A percentile compares a stretch with the other conserved stretches of the same genome.
phyloP scores from a whole-genome alignment of 2,329 filamentous ascomycete species.

The Septoria linicola region DNA sequence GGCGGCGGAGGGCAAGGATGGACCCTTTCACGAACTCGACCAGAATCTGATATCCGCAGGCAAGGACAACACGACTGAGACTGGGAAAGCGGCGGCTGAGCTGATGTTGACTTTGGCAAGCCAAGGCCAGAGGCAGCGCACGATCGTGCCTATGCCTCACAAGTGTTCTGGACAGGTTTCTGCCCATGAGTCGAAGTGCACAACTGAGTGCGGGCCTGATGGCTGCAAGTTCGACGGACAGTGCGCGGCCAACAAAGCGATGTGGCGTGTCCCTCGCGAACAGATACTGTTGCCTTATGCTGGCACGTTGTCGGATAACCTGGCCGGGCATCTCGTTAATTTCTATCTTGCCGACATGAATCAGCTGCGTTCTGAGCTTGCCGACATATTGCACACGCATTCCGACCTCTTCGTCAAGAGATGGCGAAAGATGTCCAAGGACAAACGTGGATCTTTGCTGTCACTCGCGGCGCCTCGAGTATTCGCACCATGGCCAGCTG shows the following conservation, averaged over 20 bases:
- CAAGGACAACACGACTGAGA: too few species aligned
- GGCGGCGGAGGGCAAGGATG: too few species aligned
- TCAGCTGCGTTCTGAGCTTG: neutral
- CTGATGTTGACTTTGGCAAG: too few species aligned
- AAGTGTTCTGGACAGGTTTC: too few species aligned
- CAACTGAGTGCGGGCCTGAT: too few species aligned
- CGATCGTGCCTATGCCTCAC: too few species aligned
- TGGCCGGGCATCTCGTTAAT: conserved; percentile 8
- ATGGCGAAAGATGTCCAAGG: conserved; percentile 11
- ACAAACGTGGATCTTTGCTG: conserved; percentile 1
- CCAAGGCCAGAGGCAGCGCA: too few species aligned
- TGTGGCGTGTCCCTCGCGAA: neutral
- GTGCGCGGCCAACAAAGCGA: neutral
- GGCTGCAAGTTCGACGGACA: too few species aligned
- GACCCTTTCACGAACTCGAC: too few species aligned
- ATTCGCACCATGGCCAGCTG: conserved; percentile 1
- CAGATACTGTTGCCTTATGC: neutral
- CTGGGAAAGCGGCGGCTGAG: too few species aligned
- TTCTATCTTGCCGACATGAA: conserved; percentile 8
- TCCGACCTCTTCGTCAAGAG: conserved; percentile 2
- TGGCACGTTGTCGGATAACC: neutral
- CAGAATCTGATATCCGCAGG: too few species aligned
- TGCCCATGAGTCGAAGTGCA: too few species aligned
- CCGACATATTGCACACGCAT: neutral
- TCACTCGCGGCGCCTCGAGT: neutral